A percentile compares a stretch with the other conserved stretches of the same genome.
Conservation (phyloP, 441 rosid genomes). For the Syzygium malaccense region DNA sequence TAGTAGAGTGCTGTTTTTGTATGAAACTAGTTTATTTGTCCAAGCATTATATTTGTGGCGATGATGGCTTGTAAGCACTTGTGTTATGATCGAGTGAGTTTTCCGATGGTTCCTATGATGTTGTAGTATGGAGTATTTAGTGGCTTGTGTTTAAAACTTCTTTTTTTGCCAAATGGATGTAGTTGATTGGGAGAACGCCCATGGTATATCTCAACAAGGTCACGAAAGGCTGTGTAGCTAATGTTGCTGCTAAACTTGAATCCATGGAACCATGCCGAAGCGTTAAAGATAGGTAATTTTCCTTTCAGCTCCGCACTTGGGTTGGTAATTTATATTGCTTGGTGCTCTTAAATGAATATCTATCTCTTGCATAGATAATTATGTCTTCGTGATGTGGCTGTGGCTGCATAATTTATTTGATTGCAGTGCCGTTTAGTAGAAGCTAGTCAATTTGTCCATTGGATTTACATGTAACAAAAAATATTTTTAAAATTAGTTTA, state of each 20-base stretch:
- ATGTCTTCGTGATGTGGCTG: not conserved
- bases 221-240: conserved; percentile 66
- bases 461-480: not conserved
- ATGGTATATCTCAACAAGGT: conserved; percentile 91
- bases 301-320: not conserved
- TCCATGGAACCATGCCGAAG: conserved; percentile 95
- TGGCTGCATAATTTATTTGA: not conserved
- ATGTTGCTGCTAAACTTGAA: conserved; percentile 88
- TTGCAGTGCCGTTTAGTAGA: not conserved
- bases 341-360: not conserved
- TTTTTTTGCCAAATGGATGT: conserved; percentile 28
- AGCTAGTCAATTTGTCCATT: not conserved
- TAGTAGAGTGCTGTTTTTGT: not conserved
- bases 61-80: not conserved
- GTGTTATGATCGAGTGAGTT: not conserved
- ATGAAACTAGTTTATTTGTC: not conserved
- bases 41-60: not conserved
- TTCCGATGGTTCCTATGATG: not conserved
- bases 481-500: not conserved
- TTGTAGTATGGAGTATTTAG: not conserved
- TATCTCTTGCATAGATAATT: not conserved
- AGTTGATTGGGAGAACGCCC: conserved; percentile 92
- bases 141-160: not conserved
- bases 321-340: not conserved
- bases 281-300: conserved; percentile 75